Evolutionary conservation across 2,329 filamentous ascomycete genomes (phyloP), one percentile per base, ranked within the genome.

Genomic region (Fusarium tuaranense): DNA sequence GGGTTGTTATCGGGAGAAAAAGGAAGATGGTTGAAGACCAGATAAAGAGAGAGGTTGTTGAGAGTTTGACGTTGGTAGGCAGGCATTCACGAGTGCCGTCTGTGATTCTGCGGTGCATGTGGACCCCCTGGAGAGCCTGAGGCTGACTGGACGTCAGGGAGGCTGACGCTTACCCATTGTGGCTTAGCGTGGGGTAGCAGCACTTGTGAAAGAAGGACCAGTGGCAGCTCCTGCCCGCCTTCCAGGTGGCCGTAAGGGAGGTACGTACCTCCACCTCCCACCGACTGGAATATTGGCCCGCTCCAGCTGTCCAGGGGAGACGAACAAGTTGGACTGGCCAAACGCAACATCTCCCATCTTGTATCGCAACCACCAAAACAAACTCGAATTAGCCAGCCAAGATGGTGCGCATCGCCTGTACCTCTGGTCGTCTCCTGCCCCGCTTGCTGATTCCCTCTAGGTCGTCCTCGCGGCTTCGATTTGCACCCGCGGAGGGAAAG

Each of bases 391-490:
- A 72, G 71, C 76, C 72, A 75, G 68, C 70, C 81, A 85, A 82
- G 70, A 87, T 86, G 83, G 84, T 86, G 80, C 75, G 80, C 71
- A 76, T 65, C 25, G 12, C 27, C 63, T 66, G 65, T 62, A 36
- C 41, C 53, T 51, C 63, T 41, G 32, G 25, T 16, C 36, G 34
- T 20, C 38, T 16, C 55, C 46, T 61, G 7, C 57, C 57, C 53
- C 39, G 55, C 57, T 32, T 72, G 67, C 78, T 83, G 63, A 78
- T 75, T 55, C 63, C 53, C 73, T 68, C 73, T 78, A 98, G 97
- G 97, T 99, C 84, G 95, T 99, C 84, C 94, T 99, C 84, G 97
- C 96, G 85, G 97, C 97, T 81, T 98, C 97, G 81, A 98, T 99
- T 88, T 98, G 96, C 87, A 99, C 97, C 84, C 92, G 97, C 79